Evolutionary conservation across 306 rosid genomes (phyloP).

Genomic region (Abrus pulchellus): DNA sequence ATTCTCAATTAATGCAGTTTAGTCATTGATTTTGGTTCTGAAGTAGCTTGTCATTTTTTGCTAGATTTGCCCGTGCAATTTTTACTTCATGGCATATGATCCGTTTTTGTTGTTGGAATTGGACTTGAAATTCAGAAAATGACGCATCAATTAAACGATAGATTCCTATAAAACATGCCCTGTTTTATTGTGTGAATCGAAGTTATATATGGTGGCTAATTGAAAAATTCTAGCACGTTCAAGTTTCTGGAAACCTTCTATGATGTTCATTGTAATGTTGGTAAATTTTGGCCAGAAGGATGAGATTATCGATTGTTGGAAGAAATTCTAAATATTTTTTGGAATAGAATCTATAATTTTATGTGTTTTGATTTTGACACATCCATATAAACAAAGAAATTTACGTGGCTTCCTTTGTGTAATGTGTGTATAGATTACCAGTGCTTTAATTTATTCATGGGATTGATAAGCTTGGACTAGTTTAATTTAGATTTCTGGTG

Average conservation of each 20-base stretch:
- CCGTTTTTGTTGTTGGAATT: not conserved
- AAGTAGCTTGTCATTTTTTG: not conserved
- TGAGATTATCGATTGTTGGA: not conserved
- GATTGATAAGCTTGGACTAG: constrained; percentile 2
- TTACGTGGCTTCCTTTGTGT: too few relatives aligned
- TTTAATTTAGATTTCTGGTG: constrained; percentile 23
- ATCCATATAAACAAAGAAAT: too few relatives aligned
- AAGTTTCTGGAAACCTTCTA: constrained; percentile 9
- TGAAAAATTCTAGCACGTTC: not conserved
- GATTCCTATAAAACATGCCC: not conserved
- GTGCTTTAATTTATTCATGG: not conserved
- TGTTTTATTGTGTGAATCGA: not conserved
- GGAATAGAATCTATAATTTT: not conserved
- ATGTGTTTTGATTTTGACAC: not conserved
- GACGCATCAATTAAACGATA: not conserved
- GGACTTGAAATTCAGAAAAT: constrained; percentile 18
- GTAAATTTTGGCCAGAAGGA: constrained; percentile 19
- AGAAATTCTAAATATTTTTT: constrained; percentile 4
- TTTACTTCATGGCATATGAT: not conserved
- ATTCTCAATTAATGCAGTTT: constrained; percentile 44
- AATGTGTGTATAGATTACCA: too few relatives aligned
- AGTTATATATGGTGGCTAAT: constrained; percentile 1
- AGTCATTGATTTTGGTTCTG: constrained; percentile 44
- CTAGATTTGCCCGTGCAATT: constrained; percentile 12
- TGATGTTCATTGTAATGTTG: not conserved